Evolutionary conservation across 2,329 filamentous ascomycete species (phyloP), one percentile per base, ranked within the genome.

Genomic region (Phialemonium atrogriseum): DNA sequence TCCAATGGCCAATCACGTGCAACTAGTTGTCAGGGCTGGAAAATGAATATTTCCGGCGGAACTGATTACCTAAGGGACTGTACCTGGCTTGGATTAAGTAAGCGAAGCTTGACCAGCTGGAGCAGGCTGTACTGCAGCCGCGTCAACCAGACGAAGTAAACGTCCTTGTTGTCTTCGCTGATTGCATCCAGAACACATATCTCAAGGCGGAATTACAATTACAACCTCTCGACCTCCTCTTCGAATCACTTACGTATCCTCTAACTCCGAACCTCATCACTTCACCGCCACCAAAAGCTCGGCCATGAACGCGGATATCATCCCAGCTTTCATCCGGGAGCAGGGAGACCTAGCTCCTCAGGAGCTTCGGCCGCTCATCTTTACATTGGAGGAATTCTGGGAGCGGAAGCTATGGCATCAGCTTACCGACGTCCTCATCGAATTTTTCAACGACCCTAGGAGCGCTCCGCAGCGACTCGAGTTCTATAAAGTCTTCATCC

Each of bases 331-430:
- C 64, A 82, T 98, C 43, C 77, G 79, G 39, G 82, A 94, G 48
- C 84, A 93, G 73, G 83, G 87, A 56, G 86, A 94, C 54, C 69
- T 79, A 56, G 84, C 87, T 50, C 84, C 87, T 32, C 84, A 87
- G 47, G 84, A 94, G 57, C 75, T 94, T 32, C 88, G 95, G 63
- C 74, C 81, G 50, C 77, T 84, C 51, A 84, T 95, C 59, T 73
- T 98, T 49, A 77, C 81, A 50, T 94, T 98, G 45, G 91, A 98
- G 68, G 87, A 94, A 56, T 84, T 79, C 54, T 98, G 91, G 91
- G 91, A 98, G 69, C 80, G 89, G 51, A 95, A 95, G 66, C 74
- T 98, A 63, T 98, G 91, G 91, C 91, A 98, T 67, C 88, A 98
- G 64, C 81, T 98, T 46, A 98, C 91, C 21, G 83, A 94, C 53